phyloP scores from a whole-genome alignment of 805 yeast genomes.

The Wickerhamiella domercqiae region DNA sequence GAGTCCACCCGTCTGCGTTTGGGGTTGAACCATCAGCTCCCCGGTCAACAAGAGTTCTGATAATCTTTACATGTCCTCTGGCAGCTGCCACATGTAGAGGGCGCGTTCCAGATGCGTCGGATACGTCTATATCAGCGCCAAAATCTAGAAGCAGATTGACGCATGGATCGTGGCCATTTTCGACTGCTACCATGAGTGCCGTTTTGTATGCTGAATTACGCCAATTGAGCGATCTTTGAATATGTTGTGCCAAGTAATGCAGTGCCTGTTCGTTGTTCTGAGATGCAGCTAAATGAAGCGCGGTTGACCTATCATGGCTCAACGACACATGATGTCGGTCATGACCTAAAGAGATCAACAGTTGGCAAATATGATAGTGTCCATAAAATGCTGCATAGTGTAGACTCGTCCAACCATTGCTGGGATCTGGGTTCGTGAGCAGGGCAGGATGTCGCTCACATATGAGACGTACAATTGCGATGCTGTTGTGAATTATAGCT shows the following conservation, averaged over 20 bases:
- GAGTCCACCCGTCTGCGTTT: slow-evolving; percentile 51
- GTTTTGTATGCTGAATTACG: slow-evolving; percentile 33
- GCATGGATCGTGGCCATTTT: slow-evolving; percentile 45
- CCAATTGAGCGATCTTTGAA: slow-evolving; percentile 42
- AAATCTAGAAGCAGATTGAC: slow-evolving; percentile 48
- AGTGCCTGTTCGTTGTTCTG: slow-evolving; percentile 57
- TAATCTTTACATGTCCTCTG: slow-evolving; percentile 44
- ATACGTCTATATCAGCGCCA: slow-evolving; percentile 61
- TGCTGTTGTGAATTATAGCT: slow-evolving; percentile 49
- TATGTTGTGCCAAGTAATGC: slow-evolving; percentile 56
- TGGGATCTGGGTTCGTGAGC: slow-evolving; percentile 50
- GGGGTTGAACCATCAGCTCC: slow-evolving; percentile 33
- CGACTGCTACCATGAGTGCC: slow-evolving; percentile 50
- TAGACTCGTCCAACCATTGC: slow-evolving; percentile 67
- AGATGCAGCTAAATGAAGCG: slow-evolving; percentile 53
- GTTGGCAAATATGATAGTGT: slow-evolving; percentile 47
- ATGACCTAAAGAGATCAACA: slow-evolving; percentile 39
- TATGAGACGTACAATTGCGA: slow-evolving; percentile 46
- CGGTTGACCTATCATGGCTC: slow-evolving; percentile 44
- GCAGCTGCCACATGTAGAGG: slow-evolving; percentile 75
- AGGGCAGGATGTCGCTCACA: slow-evolving; percentile 55
- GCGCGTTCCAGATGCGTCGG: slow-evolving; percentile 63
- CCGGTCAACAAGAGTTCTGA: slow-evolving; percentile 36
- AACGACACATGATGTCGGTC: slow-evolving; percentile 35
- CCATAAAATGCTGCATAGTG: slow-evolving; percentile 73